These are phyloP conservation scores for Parastagonospora nodorum DNA, from an alignment of 2,329 filamentous ascomycete species.

Conservation along the genomic window DNA sequence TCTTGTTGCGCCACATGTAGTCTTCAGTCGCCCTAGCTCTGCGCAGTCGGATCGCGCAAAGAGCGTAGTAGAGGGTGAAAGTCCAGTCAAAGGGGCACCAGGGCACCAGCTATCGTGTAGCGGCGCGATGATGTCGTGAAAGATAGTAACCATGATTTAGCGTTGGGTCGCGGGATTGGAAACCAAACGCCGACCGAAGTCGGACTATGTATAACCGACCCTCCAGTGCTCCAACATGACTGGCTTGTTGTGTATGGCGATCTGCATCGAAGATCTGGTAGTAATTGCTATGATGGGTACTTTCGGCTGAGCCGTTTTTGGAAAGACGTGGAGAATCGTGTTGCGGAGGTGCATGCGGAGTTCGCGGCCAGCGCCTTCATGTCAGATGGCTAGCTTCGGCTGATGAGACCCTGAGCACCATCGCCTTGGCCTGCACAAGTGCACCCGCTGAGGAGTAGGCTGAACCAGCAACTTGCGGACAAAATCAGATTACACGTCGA, in stretches of 20 bases:
- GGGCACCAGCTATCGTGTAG: slow-evolving; percentile 1
- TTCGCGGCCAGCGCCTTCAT: background rate
- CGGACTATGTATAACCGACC: slow-evolving; percentile 18
- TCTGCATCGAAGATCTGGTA: background rate
- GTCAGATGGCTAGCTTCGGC: slow-evolving; percentile 9
- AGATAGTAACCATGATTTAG: slow-evolving; percentile 1
- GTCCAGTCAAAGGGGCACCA: background rate
- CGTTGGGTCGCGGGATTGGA: slow-evolving; percentile 6
- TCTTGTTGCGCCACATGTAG: slow-evolving; percentile 39
- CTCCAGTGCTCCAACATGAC: slow-evolving; percentile 4
- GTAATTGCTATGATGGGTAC: slow-evolving; percentile 1
- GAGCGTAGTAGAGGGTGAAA: background rate
- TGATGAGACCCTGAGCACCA: background rate
- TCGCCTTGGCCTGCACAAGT: background rate
- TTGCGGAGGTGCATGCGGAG: background rate
- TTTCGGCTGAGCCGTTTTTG: slow-evolving; percentile 2
- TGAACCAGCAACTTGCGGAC: background rate
- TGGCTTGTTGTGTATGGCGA: slow-evolving; percentile 2
- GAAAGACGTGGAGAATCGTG: background rate
- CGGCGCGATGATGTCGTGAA: slow-evolving; percentile 3
- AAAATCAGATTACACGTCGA: background rate
- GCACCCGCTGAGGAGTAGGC: background rate
- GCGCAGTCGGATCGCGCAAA: background rate
- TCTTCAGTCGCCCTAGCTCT: background rate
- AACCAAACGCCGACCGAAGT: slow-evolving; percentile 23